These are phyloP conservation scores for Hemileccinum rubropunctum DNA, from an alignment of 768 basidiomycete species.

Conservation along the genomic window DNA sequence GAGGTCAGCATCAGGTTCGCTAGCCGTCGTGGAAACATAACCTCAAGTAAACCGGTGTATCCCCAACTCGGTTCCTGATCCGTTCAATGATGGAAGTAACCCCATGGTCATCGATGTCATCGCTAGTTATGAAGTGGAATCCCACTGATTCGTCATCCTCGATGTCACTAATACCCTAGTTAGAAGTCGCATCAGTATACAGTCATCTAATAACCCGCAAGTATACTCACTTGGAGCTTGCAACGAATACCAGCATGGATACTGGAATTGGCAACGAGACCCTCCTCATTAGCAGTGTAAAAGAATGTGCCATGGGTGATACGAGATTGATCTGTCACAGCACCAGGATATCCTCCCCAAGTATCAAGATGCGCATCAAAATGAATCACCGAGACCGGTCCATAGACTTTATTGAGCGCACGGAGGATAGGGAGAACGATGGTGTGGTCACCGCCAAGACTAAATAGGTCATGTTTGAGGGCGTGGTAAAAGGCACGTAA, in stretches of 20 bases:
- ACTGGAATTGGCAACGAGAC: conserved; percentile 67
- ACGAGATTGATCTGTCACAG: conserved; percentile 53
- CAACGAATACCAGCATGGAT: conserved; percentile 87
- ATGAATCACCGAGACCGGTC: conserved; percentile 79
- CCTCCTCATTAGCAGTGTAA: conserved; percentile 73
- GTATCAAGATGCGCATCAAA: conserved; percentile 81
- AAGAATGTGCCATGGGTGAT: conserved; percentile 89
- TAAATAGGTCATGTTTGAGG: conserved; percentile 6
- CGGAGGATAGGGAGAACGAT: conserved; percentile 85
- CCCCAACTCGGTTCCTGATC: conserved; percentile 71
- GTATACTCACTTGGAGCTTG: conserved; percentile 52
- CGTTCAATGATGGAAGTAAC: conserved; percentile 63
- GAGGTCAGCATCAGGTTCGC: neutral
- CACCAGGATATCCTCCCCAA: conserved; percentile 40
- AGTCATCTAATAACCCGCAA: conserved; percentile 6
- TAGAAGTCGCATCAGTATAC: neutral
- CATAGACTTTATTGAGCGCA: conserved; percentile 74
- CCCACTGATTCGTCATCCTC: conserved; percentile 70
- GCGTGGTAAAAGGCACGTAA: neutral
- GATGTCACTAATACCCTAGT: conserved; percentile 34
- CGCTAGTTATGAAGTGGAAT: conserved; percentile 74
- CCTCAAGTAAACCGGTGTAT: conserved; percentile 75
- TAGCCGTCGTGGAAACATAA: conserved; percentile 11
- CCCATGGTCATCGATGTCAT: conserved; percentile 83
- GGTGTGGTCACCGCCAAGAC: conserved; percentile 84